phyloP scores from a whole-genome alignment of 768 basidiomycete genomes.

The Naganishia randhawae region DNA sequence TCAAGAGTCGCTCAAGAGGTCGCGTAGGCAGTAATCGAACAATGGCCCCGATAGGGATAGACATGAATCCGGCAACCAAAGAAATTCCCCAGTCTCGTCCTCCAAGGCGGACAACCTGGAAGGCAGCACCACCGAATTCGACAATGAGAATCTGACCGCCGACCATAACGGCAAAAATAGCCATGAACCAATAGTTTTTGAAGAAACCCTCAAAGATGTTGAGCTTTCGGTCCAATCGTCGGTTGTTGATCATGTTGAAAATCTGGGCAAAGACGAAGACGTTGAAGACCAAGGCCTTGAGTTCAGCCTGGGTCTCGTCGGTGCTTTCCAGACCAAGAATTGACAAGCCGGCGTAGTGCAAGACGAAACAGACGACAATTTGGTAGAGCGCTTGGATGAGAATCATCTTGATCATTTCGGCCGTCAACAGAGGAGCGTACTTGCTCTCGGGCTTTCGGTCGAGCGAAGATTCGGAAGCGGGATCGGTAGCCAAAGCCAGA shows the following conservation, averaged over 20 bases:
- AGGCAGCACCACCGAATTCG: conserved; percentile 84
- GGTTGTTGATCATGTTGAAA: conserved; percentile 88
- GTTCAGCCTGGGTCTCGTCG: conserved; percentile 47
- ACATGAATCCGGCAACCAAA: conserved; percentile 75
- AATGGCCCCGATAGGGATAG: conserved; percentile 79
- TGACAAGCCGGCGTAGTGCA: conserved; percentile 74
- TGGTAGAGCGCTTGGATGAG: conserved; percentile 84
- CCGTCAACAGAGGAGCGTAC: conserved; percentile 79
- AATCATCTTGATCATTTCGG: conserved; percentile 97
- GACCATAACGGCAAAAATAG: conserved; percentile 80
- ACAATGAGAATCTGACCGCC: conserved; percentile 81
- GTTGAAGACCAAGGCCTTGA: conserved; percentile 92
- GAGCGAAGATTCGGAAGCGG: conserved; percentile 68
- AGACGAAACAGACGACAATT: conserved; percentile 71
- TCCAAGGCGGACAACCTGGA: conserved; percentile 73
- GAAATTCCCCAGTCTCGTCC: conserved; percentile 93
- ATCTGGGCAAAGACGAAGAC: conserved; percentile 98
- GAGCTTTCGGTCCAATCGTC: conserved; percentile 75
- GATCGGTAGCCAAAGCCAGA: conserved; percentile 93
- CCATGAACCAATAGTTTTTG: conserved; percentile 77
- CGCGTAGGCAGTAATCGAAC: conserved; percentile 75
- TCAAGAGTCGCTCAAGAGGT: conserved; percentile 67
- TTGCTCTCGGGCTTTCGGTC: conserved; percentile 88
- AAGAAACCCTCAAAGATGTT: conserved; percentile 84
- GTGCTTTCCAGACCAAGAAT: conserved; percentile 60